A percentile compares a stretch with the other conserved stretches of the same genome.
Evolutionary conservation across 106 monocot species (phyloP).

Genomic region (Allium sativum): DNA sequence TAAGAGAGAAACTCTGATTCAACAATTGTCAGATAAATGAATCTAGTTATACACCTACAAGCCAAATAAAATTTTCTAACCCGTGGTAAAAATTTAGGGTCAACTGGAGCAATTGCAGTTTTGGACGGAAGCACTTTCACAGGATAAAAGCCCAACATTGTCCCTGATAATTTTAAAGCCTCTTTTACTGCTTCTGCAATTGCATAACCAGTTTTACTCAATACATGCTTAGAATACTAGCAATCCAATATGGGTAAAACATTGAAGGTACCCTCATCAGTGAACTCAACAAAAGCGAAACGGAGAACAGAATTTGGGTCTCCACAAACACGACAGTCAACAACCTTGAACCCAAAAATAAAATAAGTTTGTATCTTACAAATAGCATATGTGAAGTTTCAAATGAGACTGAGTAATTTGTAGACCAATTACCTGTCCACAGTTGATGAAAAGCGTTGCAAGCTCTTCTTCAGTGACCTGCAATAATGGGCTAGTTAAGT

Average conservation of each 20-base stretch:
- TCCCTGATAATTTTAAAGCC: slow-evolving; percentile 29
- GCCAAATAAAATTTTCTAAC: slow-evolving; percentile 11
- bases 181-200: slow-evolving; percentile 34
- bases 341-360: slow-evolving; percentile 19
- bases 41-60: not conserved
- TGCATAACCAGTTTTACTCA: not conserved
- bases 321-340: slow-evolving; percentile 46
- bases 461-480: slow-evolving; percentile 52
- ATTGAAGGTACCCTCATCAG: slow-evolving; percentile 28
- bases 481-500: not conserved
- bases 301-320: slow-evolving; percentile 47
- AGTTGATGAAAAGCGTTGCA: slow-evolving; percentile 32
- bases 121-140: slow-evolving; percentile 47
- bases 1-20: slow-evolving; percentile 3
- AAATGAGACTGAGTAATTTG: too few species aligned
- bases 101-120: slow-evolving; percentile 42
- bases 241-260: too few species aligned
- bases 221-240: too few species aligned
- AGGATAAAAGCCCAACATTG: slow-evolving; percentile 41
- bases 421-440: slow-evolving; percentile 19
- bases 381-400: too few species aligned
- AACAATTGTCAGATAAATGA: not conserved
- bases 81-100: slow-evolving; percentile 29
- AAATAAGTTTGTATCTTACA: not conserved
- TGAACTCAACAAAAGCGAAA: slow-evolving; percentile 43